Conservation (phyloP, 2,329 filamentous ascomycete species). For the Claviceps paspali region DNA sequence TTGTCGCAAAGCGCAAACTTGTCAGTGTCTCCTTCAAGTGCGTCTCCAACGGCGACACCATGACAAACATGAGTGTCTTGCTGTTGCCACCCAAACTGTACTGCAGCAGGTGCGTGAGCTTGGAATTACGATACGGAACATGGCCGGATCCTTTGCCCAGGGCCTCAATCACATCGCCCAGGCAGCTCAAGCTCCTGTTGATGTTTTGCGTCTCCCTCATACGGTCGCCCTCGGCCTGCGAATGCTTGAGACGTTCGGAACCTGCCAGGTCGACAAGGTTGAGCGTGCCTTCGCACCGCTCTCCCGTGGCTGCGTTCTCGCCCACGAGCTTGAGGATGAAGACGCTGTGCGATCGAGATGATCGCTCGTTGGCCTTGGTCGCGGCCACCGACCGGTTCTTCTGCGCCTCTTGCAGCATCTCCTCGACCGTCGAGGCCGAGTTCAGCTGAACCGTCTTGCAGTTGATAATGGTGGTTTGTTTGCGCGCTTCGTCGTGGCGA, state of each 20-base stretch:
- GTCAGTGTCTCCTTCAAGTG: conserved; percentile 89
- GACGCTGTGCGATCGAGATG: conserved; percentile 86
- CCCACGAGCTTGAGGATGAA: conserved; percentile 74
- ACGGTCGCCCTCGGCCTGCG: conserved; percentile 69
- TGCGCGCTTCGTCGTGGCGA: conserved; percentile 66
- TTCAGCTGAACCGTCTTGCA: conserved; percentile 63
- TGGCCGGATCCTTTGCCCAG: conserved; percentile 74
- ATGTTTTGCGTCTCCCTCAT: conserved; percentile 94
- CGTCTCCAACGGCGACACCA: conserved; percentile 83
- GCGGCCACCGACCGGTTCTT: conserved; percentile 84
- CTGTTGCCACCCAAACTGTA: conserved; percentile 90
- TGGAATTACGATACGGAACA: conserved; percentile 90
- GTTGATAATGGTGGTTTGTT: conserved; percentile 70
- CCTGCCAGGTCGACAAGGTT: conserved; percentile 94
- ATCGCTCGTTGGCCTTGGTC: conserved; percentile 94
- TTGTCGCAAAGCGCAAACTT: conserved; percentile 89
- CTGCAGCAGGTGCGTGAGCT: conserved; percentile 89
- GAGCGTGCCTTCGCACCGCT: conserved; percentile 80
- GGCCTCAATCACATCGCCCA: conserved; percentile 88
- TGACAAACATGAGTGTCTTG: conserved; percentile 98
- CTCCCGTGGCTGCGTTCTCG: conserved; percentile 59
- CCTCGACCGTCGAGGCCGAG: conserved; percentile 64
- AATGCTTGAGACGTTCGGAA: conserved; percentile 79
- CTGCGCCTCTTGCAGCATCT: conserved; percentile 64
- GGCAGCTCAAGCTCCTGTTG: conserved; percentile 82